Conservation (phyloP, 169 alveolate species). For the Blepharisma undulans region DNA sequence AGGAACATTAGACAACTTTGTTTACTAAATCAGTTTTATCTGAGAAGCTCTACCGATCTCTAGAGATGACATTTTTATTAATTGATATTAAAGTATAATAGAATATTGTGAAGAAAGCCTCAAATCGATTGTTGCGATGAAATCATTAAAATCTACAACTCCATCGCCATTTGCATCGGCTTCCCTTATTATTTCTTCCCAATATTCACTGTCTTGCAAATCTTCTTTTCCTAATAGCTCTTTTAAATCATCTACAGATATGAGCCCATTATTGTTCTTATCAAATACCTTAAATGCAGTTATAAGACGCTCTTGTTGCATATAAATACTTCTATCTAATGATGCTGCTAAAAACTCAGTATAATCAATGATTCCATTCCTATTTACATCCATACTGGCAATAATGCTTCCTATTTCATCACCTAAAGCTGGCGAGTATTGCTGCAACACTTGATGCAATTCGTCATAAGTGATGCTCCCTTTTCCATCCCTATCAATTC, state of each 20-base stretch:
- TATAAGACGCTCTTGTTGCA: constrained; percentile 52
- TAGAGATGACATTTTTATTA: too few relatives aligned
- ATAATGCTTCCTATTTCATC: constrained; percentile 5
- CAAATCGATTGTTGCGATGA: background rate
- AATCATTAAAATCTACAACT: constrained; percentile 41
- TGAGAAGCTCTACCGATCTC: too few relatives aligned
- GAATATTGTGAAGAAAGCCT: background rate
- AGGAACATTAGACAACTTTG: too few relatives aligned
- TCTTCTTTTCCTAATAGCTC: constrained; percentile 47
- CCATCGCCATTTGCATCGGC: constrained; percentile 70
- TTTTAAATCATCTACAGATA: constrained; percentile 61
- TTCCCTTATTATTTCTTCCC: constrained; percentile 55
- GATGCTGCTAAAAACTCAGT: constrained; percentile 81
- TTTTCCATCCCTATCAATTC: constrained; percentile 59
- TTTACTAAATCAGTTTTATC: too few relatives aligned
- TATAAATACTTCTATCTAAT: constrained; percentile 53
- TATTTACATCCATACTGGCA: constrained; percentile 49
- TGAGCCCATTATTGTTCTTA: constrained; percentile 69
- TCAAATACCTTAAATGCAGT: constrained; percentile 74
- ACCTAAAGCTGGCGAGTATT: background rate
- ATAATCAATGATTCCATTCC: constrained; percentile 66
- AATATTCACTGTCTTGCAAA: constrained; percentile 24
- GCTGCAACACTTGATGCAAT: constrained; percentile 33
- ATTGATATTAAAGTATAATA: background rate
- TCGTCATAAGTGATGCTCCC: constrained; percentile 65